These are phyloP conservation scores for Thelonectria rubi DNA, from an alignment of 2,329 filamentous ascomycete species.

Conservation along the genomic window DNA sequence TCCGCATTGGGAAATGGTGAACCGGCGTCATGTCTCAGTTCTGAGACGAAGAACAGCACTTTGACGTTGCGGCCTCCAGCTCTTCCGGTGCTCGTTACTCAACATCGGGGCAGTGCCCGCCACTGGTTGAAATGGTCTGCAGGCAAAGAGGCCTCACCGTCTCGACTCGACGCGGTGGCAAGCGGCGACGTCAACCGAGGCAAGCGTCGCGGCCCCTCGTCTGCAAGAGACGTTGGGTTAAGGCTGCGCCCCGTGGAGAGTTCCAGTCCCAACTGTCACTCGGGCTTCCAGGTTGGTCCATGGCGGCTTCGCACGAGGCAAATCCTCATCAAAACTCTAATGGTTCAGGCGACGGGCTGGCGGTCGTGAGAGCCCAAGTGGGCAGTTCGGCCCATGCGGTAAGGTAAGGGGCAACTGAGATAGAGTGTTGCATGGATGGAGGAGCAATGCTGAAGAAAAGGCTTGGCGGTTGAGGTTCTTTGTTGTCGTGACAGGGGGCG, in stretches of 20 bases:
- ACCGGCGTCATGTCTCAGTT: neutral
- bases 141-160: constrained; percentile 15
- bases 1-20: constrained; percentile 1
- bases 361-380: neutral
- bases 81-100: neutral
- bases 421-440: constrained; percentile 19
- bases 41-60: neutral
- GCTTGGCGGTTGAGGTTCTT: constrained; percentile 15
- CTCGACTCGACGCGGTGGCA: neutral
- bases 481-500: constrained; percentile 8
- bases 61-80: neutral
- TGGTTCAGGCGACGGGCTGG: neutral
- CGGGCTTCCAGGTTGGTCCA: constrained; percentile 29
- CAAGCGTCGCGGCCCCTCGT: neutral
- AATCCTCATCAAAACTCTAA: constrained; percentile 12
- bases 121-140: neutral
- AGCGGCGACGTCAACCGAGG: constrained; percentile 1
- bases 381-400: constrained; percentile 3
- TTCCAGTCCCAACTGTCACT: constrained; percentile 29
- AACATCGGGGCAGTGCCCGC: constrained; percentile 3
- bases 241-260: constrained; percentile 10
- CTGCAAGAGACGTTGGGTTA: constrained; percentile 1
- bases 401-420: constrained; percentile 17
- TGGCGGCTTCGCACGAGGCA: neutral
- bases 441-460: constrained; percentile 10